Conservation (phyloP, 305 asterid genomes). For the Fraxinus xanthoxyloides region DNA sequence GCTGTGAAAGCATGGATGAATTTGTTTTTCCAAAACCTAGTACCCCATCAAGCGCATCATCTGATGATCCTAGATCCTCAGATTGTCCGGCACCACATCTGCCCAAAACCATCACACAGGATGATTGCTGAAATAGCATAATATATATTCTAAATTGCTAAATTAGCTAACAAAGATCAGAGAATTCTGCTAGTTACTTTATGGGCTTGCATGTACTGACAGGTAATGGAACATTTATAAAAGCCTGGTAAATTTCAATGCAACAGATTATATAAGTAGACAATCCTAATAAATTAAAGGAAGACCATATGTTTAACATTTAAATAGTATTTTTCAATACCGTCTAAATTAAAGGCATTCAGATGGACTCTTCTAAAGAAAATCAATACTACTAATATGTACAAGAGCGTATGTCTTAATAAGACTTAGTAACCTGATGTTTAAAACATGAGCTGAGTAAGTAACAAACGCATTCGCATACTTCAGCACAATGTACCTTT, state of each 20-base stretch:
- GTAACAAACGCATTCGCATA: background rate
- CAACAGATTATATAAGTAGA: slow-evolving; percentile 9
- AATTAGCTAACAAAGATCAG: slow-evolving; percentile 6
- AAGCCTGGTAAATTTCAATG: background rate
- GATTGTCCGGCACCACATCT: slow-evolving; percentile 89
- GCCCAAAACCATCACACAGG: slow-evolving; percentile 29
- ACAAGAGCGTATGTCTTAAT: background rate
- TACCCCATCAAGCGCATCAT: slow-evolving; percentile 97
- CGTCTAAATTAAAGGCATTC: background rate
- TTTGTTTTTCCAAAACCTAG: slow-evolving; percentile 96
- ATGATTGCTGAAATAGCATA: slow-evolving; percentile 1
- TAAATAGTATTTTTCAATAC: background rate
- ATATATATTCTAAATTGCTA: background rate
- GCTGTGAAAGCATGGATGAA: slow-evolving; percentile 93
- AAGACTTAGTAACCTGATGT: background rate
- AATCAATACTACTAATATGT: background rate
- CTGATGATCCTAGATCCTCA: slow-evolving; percentile 71
- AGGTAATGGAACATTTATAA: slow-evolving; percentile 12
- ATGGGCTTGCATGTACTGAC: slow-evolving; percentile 10
- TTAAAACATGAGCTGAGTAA: background rate
- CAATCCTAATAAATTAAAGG: background rate
- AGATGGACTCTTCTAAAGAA: background rate
- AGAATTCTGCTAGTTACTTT: slow-evolving; percentile 6
- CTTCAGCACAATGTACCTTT: background rate
- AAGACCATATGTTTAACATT: background rate